Percentiles rank a stretch among this genome's conserved stretches.
Evolutionary conservation across 495 filamentous ascomycete genomes (phyloP).

Genomic region (Penicillium goetzii): DNA sequence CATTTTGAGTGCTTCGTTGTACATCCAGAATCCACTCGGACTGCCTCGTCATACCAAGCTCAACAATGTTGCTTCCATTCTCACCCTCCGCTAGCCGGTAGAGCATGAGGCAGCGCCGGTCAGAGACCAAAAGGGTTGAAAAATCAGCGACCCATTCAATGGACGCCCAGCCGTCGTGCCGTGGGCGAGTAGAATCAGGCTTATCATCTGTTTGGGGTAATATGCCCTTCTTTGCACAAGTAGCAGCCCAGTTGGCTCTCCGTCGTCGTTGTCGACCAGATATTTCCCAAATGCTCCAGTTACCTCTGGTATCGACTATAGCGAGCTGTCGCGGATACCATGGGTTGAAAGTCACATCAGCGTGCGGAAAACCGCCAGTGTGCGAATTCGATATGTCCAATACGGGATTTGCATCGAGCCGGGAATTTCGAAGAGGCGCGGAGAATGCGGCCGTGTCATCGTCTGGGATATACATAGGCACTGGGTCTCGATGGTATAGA

Average conservation of each 20-base stretch:
- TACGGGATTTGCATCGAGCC: slow-evolving; percentile 64
- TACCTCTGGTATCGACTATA: slow-evolving; percentile 71
- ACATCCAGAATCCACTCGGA: slow-evolving; percentile 61
- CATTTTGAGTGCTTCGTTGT: slow-evolving; percentile 47
- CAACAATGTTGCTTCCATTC: slow-evolving; percentile 32
- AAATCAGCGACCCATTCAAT: slow-evolving; percentile 54
- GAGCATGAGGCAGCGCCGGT: slow-evolving; percentile 47
- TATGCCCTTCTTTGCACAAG: slow-evolving; percentile 31
- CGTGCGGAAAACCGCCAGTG: slow-evolving; percentile 63
- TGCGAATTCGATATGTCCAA: slow-evolving; percentile 54
- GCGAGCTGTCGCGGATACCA: slow-evolving; percentile 69
- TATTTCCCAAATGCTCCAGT: slow-evolving; percentile 80
- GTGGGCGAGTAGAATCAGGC: slow-evolving; percentile 23
- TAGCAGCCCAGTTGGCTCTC: slow-evolving; percentile 33
- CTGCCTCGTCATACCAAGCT: slow-evolving; percentile 39
- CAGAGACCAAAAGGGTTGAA: slow-evolving; percentile 51
- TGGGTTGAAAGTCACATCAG: slow-evolving; percentile 80
- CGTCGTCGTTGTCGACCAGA: slow-evolving; percentile 42
- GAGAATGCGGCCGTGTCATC: slow-evolving; percentile 12
- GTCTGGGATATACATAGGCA: slow-evolving; percentile 34
- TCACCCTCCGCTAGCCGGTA: slow-evolving; percentile 34
- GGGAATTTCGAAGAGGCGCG: slow-evolving; percentile 44
- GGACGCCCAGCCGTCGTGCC: slow-evolving; percentile 55
- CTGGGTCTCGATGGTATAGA: slow-evolving; percentile 43
- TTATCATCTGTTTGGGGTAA: slow-evolving; percentile 37